phyloP scores from a whole-genome alignment of 1,284 basidiomycete species.

The Cryptococcus neoformans region DNA sequence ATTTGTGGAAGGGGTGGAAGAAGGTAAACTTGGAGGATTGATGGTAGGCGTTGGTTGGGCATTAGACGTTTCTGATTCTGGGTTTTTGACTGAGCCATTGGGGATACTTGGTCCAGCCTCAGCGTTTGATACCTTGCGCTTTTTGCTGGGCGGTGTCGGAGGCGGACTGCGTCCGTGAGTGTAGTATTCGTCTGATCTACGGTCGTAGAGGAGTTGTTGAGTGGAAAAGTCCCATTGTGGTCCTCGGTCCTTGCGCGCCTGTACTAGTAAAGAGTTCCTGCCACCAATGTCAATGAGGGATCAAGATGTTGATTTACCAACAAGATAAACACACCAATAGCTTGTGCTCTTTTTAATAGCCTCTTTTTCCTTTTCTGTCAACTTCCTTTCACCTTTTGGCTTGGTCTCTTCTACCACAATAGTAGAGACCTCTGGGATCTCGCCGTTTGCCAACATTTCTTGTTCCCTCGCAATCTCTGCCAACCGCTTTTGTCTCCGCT shows the following conservation, averaged over 20 bases:
- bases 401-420: neutral
- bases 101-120: neutral
- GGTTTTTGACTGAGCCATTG: neutral
- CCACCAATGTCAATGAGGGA: slow-evolving; percentile 2
- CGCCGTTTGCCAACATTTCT: slow-evolving; percentile 14
- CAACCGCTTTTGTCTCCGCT: slow-evolving; percentile 20
- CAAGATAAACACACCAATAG: slow-evolving; percentile 28
- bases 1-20: neutral
- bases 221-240: slow-evolving; percentile 50
- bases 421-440: slow-evolving; percentile 6
- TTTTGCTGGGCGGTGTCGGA: neutral
- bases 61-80: neutral
- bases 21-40: neutral
- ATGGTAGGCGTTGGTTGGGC: neutral
- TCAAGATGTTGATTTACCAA: neutral
- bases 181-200: slow-evolving; percentile 35
- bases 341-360: slow-evolving; percentile 26
- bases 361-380: slow-evolving; percentile 22
- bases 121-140: neutral
- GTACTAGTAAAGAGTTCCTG: slow-evolving; percentile 48
- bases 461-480: slow-evolving; percentile 15
- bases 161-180: slow-evolving; percentile 22
- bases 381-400: slow-evolving; percentile 7
- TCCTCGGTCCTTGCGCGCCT: slow-evolving; percentile 42
- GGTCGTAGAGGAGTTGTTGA: slow-evolving; percentile 41